Base-by-base conservation (phyloP, 495 filamentous ascomycete species). In the Monascus purpureus region DNA sequence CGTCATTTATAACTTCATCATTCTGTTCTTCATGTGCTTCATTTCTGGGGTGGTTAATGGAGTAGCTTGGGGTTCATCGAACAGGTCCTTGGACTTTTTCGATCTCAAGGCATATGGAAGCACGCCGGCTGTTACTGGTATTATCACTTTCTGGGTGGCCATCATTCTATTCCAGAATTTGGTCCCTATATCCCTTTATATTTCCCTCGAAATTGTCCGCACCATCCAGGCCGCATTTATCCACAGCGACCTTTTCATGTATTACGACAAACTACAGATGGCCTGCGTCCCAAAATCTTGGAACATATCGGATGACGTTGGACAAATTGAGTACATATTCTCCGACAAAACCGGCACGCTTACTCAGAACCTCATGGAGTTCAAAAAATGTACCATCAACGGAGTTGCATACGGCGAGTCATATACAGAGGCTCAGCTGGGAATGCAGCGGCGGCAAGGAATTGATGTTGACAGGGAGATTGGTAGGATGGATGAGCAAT, bases 321-420 rank as follows among this genome's bases (percentile, higher is more conserved):
- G 92, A 7, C 92, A 99, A 58, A 95, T 99, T 37, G 92, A 99
- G 53, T 99, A 96, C 57, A 93, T 99, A 40, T 99, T 99, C 62
- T 96, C 92, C 1, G 92, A 99, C 62, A 99, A 99, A 57, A 99
- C 92, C 2, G 92, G 92, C 22, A 99, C 92, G 3, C 59, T 99
- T 42, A 99, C 92, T 4, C 92, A 99, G 47, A 99, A 99, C 49
- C 84, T 96, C 31, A 99, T 99, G 92, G 92, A 99, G 57, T 99
- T 95, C 72, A 96, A 95, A 55, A 99, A 99, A 49, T 80, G 75
- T 37, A 92, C 83, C 12, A 76, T 99, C 51, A 95, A 96, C 47
- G 90, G 92, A 7, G 67, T 85, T 32, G 72, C 87, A 6, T 99
- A 99, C 45, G 92, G 92, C 27, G 92, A 96, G 57, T 92, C 92